These are phyloP conservation scores for Geosmithia morbida DNA, from an alignment of 2,329 filamentous ascomycete genomes.

Conservation along the genomic window DNA sequence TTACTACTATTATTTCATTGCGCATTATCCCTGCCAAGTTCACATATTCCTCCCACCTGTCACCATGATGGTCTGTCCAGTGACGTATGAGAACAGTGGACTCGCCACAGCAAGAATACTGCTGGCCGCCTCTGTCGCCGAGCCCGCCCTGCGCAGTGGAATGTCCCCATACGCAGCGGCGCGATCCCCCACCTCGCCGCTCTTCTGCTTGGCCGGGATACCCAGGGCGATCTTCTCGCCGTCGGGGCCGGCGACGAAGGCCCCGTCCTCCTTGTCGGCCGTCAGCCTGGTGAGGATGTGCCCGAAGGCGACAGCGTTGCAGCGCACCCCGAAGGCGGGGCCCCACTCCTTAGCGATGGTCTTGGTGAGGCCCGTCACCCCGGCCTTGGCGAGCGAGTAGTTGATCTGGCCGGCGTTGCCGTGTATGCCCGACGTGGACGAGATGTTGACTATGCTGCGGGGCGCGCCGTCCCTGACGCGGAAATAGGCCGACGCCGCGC, in stretches of 20 bases:
- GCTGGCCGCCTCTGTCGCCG: slow-evolving; percentile 66
- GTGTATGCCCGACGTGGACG: slow-evolving; percentile 65
- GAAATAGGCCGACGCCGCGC: slow-evolving; percentile 74
- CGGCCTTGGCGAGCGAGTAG: slow-evolving; percentile 76
- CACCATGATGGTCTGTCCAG: slow-evolving; percentile 75
- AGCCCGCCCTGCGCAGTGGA: slow-evolving; percentile 61
- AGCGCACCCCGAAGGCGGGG: slow-evolving; percentile 64
- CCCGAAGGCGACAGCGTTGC: slow-evolving; percentile 76
- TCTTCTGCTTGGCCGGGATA: slow-evolving; percentile 48
- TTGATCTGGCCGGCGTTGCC: slow-evolving; percentile 88
- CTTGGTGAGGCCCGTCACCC: slow-evolving; percentile 70
- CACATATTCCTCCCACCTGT: slow-evolving; percentile 60
- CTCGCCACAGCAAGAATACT: slow-evolving; percentile 67
- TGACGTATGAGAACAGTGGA: slow-evolving; percentile 73
- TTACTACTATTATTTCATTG: slow-evolving; percentile 7
- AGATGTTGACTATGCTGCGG: slow-evolving; percentile 72
- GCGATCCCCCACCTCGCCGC: slow-evolving; percentile 17
- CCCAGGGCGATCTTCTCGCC: slow-evolving; percentile 63
- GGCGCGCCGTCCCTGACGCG: slow-evolving; percentile 71
- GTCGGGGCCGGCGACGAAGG: slow-evolving; percentile 61
- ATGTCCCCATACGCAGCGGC: slow-evolving; percentile 49
- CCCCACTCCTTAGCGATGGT: slow-evolving; percentile 91
- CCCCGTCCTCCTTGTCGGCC: slow-evolving; percentile 71
- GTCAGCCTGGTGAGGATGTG: slow-evolving; percentile 70
- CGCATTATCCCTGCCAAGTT: slow-evolving; percentile 3